Conservation (phyloP, 2,329 filamentous ascomycete genomes). For the Colletotrichum sp. region DNA sequence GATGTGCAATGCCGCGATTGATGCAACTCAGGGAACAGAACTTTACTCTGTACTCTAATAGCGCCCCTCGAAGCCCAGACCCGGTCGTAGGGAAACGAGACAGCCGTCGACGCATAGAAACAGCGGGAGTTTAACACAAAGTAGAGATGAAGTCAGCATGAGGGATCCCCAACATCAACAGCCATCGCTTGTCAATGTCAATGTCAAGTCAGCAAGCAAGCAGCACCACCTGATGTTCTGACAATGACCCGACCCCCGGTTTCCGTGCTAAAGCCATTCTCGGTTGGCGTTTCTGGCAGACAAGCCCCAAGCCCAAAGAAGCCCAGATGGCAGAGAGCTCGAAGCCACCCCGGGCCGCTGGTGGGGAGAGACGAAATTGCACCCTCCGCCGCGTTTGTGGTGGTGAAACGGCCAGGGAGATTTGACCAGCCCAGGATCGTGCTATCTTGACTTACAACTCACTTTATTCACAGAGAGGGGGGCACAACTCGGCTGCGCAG, state of each 20-base stretch:
- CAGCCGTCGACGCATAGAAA: not conserved
- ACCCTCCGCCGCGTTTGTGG: constrained; percentile 11
- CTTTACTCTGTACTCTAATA: not conserved
- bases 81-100: not conserved
- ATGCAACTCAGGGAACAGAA: not conserved
- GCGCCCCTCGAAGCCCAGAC: not conserved
- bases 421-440: constrained; percentile 15
- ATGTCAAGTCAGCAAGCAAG: not conserved
- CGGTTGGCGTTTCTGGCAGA: not conserved
- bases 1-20: not conserved
- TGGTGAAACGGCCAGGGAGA: constrained; percentile 20
- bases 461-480: not conserved
- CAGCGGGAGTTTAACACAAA: not conserved
- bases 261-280: not conserved
- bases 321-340: not conserved
- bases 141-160: not conserved
- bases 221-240: not conserved
- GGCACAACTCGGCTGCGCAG: not conserved
- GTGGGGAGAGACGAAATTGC: constrained; percentile 17
- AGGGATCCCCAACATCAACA: not conserved
- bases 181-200: not conserved
- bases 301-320: not conserved
- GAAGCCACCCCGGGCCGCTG: not conserved
- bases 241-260: not conserved
- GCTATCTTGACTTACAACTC: not conserved